Evolutionary conservation across 441 rosid genomes (phyloP).

Genomic region (Erodium trifolium): DNA sequence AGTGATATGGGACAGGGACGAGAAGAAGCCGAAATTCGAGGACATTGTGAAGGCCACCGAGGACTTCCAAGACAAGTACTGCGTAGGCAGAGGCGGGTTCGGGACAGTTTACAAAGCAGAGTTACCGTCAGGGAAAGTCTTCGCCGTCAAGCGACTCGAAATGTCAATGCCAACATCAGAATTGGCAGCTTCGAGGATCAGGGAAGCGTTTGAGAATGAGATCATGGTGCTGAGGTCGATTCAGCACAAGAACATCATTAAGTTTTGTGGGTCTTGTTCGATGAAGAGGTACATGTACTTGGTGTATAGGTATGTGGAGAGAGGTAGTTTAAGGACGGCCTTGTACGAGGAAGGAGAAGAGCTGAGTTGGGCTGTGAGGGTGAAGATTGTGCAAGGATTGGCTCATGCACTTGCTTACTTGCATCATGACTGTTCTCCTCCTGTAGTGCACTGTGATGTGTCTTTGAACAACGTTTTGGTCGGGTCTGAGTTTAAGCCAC

Average conservation of each 20-base stretch:
- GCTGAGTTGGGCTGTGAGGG: conserved; percentile 40
- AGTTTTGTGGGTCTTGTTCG: conserved; percentile 50
- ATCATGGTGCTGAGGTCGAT: conserved; percentile 42
- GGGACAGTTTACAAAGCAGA: conserved; percentile 56
- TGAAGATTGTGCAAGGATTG: conserved; percentile 45
- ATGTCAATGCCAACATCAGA: background rate
- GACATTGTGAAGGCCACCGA: conserved; percentile 52
- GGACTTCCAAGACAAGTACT: conserved; percentile 38
- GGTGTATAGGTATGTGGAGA: conserved; percentile 48
- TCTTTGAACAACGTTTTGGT: conserved; percentile 45
- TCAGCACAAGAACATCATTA: conserved; percentile 56
- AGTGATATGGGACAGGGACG: background rate
- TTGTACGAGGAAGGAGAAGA: conserved; percentile 26
- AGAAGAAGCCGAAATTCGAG: conserved; percentile 26
- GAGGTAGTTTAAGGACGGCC: conserved; percentile 42
- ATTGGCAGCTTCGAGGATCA: background rate
- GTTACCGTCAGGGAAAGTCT: conserved; percentile 34
- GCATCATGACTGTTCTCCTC: conserved; percentile 53
- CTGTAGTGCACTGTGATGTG: conserved; percentile 52
- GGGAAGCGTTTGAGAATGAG: conserved; percentile 49
- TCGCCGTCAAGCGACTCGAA: conserved; percentile 54
- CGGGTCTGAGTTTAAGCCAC: conserved; percentile 41
- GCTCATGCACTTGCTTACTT: conserved; percentile 61
- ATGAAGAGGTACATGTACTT: conserved; percentile 36
- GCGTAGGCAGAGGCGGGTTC: conserved; percentile 64